Evolutionary conservation across 108 stramenopile genomes (phyloP), one percentile per base, ranked within the genome.

Genomic region (Nitzschia palea): DNA sequence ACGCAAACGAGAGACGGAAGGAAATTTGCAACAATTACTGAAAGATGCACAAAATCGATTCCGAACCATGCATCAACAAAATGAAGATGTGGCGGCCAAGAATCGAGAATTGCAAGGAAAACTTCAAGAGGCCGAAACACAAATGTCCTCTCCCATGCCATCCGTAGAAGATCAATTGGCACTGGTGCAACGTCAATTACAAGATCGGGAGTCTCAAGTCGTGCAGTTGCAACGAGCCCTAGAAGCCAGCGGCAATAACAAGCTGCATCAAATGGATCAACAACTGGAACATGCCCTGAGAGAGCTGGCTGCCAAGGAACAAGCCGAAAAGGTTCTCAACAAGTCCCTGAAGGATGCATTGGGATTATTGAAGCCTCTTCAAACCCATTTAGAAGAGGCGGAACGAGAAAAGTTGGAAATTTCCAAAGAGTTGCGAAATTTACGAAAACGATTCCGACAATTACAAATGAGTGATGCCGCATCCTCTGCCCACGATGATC

Each of bases 321-420:
- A 78, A 0, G 53, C 66, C 18, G 80, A 85, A 55, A 53, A 36
- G 30, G 59, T 67, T 8, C 65, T 85, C 29, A 85, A 76, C 44
- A 76, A 81, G 43, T 70, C 67, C 40, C 66, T 85, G 0, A 85
- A 81, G 66, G 80, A 85, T 55, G 80, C 84, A 15, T 33, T 85
- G 28, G 78, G 70, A 6, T 34, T 85, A 14, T 43, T 85, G 34
- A 74, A 80, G 43, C 84, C 84, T 0, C 61, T 85, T 2, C 80
- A 85, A 56, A 44, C 50, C 44, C 80, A 81, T 65, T 47, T 85
- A 31, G 78, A 81, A 55, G 80, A 74, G 3, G 80, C 80, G 15
- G 84, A 85, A 66, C 50, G 26, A 26, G 84, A 85, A 55, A 85
- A 81, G 62, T 58, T 44, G 37, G 71, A 67, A 37, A 61, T 79